phyloP scores from a whole-genome alignment of 2,329 filamentous ascomycete genomes.

The Podosphaera aphanis region DNA sequence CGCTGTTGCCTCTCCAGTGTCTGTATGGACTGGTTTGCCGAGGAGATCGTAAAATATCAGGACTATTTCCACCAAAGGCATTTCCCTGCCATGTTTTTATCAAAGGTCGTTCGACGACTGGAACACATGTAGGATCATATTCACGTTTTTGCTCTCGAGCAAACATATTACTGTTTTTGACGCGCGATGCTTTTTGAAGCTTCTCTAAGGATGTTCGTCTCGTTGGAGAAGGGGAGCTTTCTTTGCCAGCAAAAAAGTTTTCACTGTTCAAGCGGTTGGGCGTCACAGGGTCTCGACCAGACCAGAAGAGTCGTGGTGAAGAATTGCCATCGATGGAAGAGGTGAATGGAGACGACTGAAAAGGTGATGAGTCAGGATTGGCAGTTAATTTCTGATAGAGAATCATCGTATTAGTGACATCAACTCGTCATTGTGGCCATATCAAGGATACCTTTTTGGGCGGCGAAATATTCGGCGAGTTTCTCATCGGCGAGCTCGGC shows the following conservation, averaged over 20 bases:
- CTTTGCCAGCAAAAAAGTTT: conserved; percentile 38
- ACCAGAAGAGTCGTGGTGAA: conserved; percentile 81
- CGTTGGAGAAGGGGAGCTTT: conserved; percentile 37
- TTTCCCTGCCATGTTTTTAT: conserved; percentile 51
- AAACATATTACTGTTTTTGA: conserved; percentile 96
- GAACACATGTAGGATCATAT: conserved; percentile 63
- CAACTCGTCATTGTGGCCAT: not conserved
- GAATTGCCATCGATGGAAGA: conserved; percentile 27
- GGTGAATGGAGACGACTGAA: conserved; percentile 58
- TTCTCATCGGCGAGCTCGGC: conserved; percentile 62
- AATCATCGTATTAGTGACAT: conserved; percentile 12
- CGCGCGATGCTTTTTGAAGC: conserved; percentile 77
- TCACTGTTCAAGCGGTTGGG: conserved; percentile 41
- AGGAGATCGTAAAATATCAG: conserved; percentile 28
- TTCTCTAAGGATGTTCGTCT: conserved; percentile 86
- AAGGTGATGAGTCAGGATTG: conserved; percentile 55
- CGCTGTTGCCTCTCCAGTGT: conserved; percentile 32
- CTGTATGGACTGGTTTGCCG: conserved; percentile 20
- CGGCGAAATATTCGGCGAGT: conserved; percentile 80
- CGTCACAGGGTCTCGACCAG: conserved; percentile 45
- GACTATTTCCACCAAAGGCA: conserved; percentile 35
- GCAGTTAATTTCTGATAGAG: conserved; percentile 37
- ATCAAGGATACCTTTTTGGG: conserved; percentile 33
- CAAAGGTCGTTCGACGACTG: conserved; percentile 60
- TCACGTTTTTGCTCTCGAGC: conserved; percentile 78